These are phyloP conservation scores for Inosperma sp. DNA, from an alignment of 768 basidiomycete genomes.

Conservation along the genomic window DNA sequence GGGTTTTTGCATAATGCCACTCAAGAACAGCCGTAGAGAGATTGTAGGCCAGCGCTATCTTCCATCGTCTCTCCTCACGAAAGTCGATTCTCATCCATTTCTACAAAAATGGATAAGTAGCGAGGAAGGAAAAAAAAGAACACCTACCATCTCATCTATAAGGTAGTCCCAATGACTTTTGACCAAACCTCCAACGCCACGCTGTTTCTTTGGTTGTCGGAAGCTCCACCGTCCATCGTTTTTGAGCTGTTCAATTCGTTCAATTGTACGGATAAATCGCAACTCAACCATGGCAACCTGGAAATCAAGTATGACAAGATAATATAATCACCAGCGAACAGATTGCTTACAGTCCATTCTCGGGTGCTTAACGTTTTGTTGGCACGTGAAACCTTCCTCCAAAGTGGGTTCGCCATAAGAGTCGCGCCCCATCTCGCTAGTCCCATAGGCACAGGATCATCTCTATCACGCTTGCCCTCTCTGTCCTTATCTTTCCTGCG, in stretches of 20 bases:
- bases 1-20: constrained; percentile 75
- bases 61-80: constrained; percentile 92
- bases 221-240: constrained; percentile 82
- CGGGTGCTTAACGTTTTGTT: constrained; percentile 73
- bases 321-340: neutral
- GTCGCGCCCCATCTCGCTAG: constrained; percentile 68
- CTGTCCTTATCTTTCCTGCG: constrained; percentile 46
- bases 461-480: constrained; percentile 43
- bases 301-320: constrained; percentile 3
- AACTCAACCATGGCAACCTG: constrained; percentile 80
- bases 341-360: constrained; percentile 74
- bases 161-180: constrained; percentile 96
- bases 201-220: constrained; percentile 91
- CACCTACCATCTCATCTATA: constrained; percentile 88
- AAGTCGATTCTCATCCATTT: constrained; percentile 98
- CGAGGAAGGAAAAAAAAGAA: neutral
- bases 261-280: constrained; percentile 71
- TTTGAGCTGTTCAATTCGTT: constrained; percentile 81
- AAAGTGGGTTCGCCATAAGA: constrained; percentile 73
- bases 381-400: constrained; percentile 63
- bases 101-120: constrained; percentile 25
- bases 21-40: constrained; percentile 78
- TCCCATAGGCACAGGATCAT: constrained; percentile 64
- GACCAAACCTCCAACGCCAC: constrained; percentile 63
- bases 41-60: constrained; percentile 76